A percentile compares a stretch with the other conserved stretches of the same genome.
These are phyloP conservation scores for Phytophthora citricola DNA, from an alignment of 352 stramenopile genomes.

Conservation along the genomic window DNA sequence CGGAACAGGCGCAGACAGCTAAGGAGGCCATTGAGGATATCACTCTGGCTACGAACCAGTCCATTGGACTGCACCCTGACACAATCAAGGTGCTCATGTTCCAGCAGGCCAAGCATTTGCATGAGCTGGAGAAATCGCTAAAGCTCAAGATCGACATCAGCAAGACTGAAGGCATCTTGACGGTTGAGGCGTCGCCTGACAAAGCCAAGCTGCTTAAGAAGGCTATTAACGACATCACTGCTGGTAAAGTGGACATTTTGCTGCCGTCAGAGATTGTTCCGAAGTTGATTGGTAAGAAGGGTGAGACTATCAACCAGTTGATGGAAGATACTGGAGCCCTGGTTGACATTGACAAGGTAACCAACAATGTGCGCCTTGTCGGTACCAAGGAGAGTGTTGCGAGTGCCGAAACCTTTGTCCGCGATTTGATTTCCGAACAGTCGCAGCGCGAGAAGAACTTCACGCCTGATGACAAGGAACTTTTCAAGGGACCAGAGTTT, in stretches of 20 bases:
- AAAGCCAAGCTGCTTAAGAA: conserved; percentile 62
- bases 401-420: conserved; percentile 64
- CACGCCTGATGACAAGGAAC: conserved; percentile 43
- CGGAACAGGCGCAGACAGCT: conserved; percentile 44
- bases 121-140: conserved; percentile 65
- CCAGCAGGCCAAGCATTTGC: conserved; percentile 76
- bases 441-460: conserved; percentile 68
- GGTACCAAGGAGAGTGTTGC: conserved; percentile 65
- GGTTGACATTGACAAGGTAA: conserved; percentile 83
- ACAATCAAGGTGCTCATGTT: conserved; percentile 81
- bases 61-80: conserved; percentile 79
- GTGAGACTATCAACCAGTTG: conserved; percentile 84
- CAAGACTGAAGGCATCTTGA: conserved; percentile 70
- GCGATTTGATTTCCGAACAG: conserved; percentile 67
- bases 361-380: conserved; percentile 70
- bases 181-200: conserved; percentile 54
- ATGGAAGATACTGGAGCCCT: conserved; percentile 82
- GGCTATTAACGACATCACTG: conserved; percentile 61
- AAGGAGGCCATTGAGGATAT: conserved; percentile 73
- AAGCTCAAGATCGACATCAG: conserved; percentile 78
- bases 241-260: conserved; percentile 62
- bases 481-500: conserved; percentile 56
- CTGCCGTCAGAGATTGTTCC: conserved; percentile 78
- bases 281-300: conserved; percentile 88
- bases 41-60: conserved; percentile 65